Percentiles rank a stretch among this genome's conserved stretches.
Conservation (phyloP, 2,329 filamentous ascomycete genomes). For the Fusarium subglutinans region DNA sequence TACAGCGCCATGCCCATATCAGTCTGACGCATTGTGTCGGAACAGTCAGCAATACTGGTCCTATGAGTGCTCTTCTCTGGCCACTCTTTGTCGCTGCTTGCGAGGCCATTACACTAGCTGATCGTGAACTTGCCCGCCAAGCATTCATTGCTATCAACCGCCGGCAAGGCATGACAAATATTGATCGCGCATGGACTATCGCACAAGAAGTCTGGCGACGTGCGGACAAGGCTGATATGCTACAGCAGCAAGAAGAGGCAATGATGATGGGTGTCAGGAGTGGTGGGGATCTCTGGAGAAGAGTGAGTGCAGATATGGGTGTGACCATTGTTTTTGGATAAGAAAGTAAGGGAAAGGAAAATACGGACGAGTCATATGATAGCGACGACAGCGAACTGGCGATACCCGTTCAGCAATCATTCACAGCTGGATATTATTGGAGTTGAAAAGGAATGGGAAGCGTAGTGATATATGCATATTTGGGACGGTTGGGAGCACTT, state of each 20-base stretch:
- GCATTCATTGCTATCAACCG: conserved; percentile 63
- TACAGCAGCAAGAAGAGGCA: conserved; percentile 39
- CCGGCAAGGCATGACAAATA: conserved; percentile 73
- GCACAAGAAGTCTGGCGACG: conserved; percentile 70
- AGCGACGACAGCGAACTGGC: conserved; percentile 15
- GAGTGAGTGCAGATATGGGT: conserved; percentile 66
- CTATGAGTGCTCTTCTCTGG: conserved; percentile 72
- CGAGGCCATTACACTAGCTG: conserved; percentile 61
- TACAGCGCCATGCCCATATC: conserved; percentile 63
- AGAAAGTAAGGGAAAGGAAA: neutral
- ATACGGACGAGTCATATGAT: conserved; percentile 11
- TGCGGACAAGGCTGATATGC: conserved; percentile 51
- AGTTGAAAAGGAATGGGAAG: conserved; percentile 34
- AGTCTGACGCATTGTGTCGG: conserved; percentile 64
- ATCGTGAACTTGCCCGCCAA: conserved; percentile 61
- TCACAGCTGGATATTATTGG: conserved; percentile 32
- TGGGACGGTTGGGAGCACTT: conserved; percentile 9
- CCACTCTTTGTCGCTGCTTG: conserved; percentile 71
- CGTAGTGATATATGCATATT: conserved; percentile 19
- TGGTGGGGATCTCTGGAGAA: conserved; percentile 61
- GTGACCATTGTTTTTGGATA: conserved; percentile 67
- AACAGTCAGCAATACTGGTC: conserved; percentile 64
- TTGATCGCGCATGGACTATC: conserved; percentile 68
- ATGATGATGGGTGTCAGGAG: conserved; percentile 26
- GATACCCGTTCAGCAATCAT: conserved; percentile 38